Evolutionary conservation across 1,284 basidiomycete genomes (phyloP), one percentile per base, ranked within the genome.

Genomic region (Prillingera fragicola): DNA sequence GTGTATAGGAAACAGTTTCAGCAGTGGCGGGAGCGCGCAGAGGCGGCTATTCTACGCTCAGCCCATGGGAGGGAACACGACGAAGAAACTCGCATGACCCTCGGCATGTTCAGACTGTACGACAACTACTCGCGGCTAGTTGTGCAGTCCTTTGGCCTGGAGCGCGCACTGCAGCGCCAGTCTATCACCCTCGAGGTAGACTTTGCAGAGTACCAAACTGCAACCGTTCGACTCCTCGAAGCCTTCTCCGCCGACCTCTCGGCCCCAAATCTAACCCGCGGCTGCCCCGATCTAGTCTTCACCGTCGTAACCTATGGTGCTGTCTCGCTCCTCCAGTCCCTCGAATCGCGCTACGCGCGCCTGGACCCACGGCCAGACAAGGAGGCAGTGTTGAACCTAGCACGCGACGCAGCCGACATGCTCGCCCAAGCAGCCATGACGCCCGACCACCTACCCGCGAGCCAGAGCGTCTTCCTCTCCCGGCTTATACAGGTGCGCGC

Each of bases 301-400:
- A 63, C 56, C 1, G 54, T 48, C 23, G 41, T 63, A 2, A 63
- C 61, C 10, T 65, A 63, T 32, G 63, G 57, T 4, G 55, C 56
- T 5, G 55, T 57, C 1, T 63, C 63, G 3, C 38, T 63, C 0
- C 42, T 65, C 13, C 45, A 55, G 18, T 25, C 41, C 8, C 40
- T 50, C 2, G 48, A 54, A 29, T 22, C 47, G 10, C 50, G 43
- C 4, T 48, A 54, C 15, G 36, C 37, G 21, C 33, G 41, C 10
- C 41, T 52, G 14, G 43, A 43, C 5, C 37, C 38, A 2, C 31
- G 38, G 19, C 27, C 26, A 6, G 35, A 43, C 14, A 32, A 31
- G 4, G 38, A 39, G 15, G 34, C 36, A 4, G 29, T 54, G 17
- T 29, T 54, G 3, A 19, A 31, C 2, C 44, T 47, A 8, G 48